phyloP scores from a whole-genome alignment of 345 rosid genomes.

The Acer saccharum region DNA sequence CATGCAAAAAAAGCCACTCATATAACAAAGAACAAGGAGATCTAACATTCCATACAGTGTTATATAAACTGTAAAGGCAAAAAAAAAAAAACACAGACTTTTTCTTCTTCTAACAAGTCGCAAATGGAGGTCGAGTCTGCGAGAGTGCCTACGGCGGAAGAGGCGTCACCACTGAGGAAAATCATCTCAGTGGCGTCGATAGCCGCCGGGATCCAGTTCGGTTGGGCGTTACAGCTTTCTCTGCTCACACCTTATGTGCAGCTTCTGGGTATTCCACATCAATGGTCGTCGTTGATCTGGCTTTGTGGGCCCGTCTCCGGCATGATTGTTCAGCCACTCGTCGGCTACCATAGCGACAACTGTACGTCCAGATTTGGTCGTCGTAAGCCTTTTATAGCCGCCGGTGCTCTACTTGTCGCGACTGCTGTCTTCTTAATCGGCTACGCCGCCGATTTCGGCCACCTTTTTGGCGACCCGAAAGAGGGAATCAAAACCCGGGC shows the following conservation, averaged over 20 bases:
- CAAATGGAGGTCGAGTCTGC: background rate
- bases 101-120: background rate
- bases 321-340: slow-evolving; percentile 82
- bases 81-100: no score
- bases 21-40: no score
- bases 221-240: slow-evolving; percentile 96
- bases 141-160: background rate
- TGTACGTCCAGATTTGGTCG: slow-evolving; percentile 79
- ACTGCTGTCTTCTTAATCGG: slow-evolving; percentile 76
- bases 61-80: no score
- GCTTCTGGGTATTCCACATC: slow-evolving; percentile 79
- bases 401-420: slow-evolving; percentile 54
- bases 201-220: slow-evolving; percentile 90
- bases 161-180: slow-evolving; percentile 36
- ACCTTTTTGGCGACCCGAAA: slow-evolving; percentile 50
- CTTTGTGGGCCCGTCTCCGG: slow-evolving; percentile 95
- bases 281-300: slow-evolving; percentile 89
- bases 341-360: slow-evolving; percentile 80
- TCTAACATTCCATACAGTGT: no score
- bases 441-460: slow-evolving; percentile 78
- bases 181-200: slow-evolving; percentile 68
- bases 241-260: slow-evolving; percentile 87
- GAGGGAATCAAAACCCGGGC: slow-evolving; percentile 57
- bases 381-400: slow-evolving; percentile 83
- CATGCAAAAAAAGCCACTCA: no score